Base-by-base conservation (phyloP, 768 basidiomycete genomes). In the Filobasidium floriforme region DNA sequence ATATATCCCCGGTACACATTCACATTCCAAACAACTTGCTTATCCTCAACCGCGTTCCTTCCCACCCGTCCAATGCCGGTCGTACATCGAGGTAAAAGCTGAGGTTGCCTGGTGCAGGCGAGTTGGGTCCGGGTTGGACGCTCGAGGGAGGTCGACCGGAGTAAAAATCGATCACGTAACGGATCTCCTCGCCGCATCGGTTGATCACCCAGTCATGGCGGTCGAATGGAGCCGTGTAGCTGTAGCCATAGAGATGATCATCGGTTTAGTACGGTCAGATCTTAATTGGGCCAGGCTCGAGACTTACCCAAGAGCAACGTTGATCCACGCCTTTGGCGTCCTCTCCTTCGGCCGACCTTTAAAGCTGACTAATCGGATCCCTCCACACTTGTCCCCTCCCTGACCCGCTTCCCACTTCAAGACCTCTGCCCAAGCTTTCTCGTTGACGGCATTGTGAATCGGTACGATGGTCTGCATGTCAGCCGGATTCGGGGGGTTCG, bases 361-460 rank as follows among this genome's bases (percentile, higher is more conserved):
- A 82, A 99, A 98, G 76, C 71, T 74, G 15, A 71, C 71, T 59
- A 71, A 70, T 73, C 70, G 68, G 43, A 77, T 67, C 12, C 73
- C 74, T 59, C 74, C 75, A 75, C 92, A 97, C 55, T 80, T 81
- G 54, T 89, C 88, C 14, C 89, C 88, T 43, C 92, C 92, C 73
- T 86, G 83, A 1, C 87, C 87, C 12, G 80, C 79, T 77, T 93
- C 91, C 91, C 91, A 94, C 68, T 83, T 83, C 76, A 89, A 75
- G 28, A 94, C 82, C 78, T 91, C 88, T 22, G 81, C 79, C 91
- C 91, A 94, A 1, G 89, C 88, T 62, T 87, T 86, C 80, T 98
- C 96, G 77, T 99, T 99, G 63, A 98, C 96, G 43, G 94, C 94
- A 75, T 99, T 99, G 79, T 99, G 96, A 60, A 99, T 99, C 15